A percentile compares a stretch with the other conserved stretches of the same genome.
Conservation (phyloP, 345 rosid species). For the Cardamine occulta region DNA sequence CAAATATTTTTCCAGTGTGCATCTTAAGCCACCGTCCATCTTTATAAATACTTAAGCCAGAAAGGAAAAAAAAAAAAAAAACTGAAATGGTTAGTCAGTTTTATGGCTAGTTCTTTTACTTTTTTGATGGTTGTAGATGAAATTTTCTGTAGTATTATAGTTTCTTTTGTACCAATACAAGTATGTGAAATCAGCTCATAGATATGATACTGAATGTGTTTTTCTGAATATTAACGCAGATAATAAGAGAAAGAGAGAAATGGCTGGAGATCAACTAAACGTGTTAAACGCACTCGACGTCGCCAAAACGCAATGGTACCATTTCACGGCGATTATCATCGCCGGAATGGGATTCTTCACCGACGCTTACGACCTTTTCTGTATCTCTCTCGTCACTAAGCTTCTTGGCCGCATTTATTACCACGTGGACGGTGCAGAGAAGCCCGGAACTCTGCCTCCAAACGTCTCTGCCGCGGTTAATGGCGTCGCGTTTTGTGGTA, state of each 20-base stretch:
- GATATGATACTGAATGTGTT: slow-evolving; percentile 9
- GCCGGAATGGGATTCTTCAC: slow-evolving; percentile 94
- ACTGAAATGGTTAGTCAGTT: not conserved
- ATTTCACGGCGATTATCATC: slow-evolving; percentile 73
- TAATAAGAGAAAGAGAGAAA: slow-evolving; percentile 27
- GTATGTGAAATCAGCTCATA: not conserved
- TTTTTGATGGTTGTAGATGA: not conserved
- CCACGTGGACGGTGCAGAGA: slow-evolving; percentile 61
- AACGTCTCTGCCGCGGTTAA: slow-evolving; percentile 76
- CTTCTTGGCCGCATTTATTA: slow-evolving; percentile 79
- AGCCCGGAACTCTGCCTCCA: slow-evolving; percentile 72
- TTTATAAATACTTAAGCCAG: not conserved
- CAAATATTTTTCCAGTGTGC: not conserved
- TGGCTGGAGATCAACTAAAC: slow-evolving; percentile 59
- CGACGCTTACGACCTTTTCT: slow-evolving; percentile 81
- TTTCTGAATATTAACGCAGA: slow-evolving; percentile 25
- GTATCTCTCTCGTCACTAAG: slow-evolving; percentile 83
- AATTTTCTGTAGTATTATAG: not conserved
- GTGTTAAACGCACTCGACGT: slow-evolving; percentile 73
- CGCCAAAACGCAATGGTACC: slow-evolving; percentile 85
- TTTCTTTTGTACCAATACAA: not conserved
- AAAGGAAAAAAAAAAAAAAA: not conserved
- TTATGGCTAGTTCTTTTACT: not conserved
- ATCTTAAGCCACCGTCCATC: not conserved
- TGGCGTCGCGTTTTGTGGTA: slow-evolving; percentile 76